Conservation (phyloP, 2,329 filamentous ascomycete species). For the Leptographium procerum region DNA sequence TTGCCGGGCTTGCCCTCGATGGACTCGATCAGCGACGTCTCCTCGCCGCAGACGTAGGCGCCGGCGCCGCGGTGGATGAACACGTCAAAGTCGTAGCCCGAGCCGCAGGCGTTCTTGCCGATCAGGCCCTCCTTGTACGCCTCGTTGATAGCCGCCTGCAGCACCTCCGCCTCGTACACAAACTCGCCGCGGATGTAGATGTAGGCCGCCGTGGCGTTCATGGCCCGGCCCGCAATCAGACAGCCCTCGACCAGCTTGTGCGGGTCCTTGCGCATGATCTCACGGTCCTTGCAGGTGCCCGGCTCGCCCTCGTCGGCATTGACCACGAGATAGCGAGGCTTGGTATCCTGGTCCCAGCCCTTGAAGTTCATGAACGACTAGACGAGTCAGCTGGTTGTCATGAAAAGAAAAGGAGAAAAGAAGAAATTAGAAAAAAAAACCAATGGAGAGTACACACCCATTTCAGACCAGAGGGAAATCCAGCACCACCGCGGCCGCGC, state of each 20-base stretch:
- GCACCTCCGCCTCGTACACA: conserved; percentile 84
- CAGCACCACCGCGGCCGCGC: conserved; percentile 89
- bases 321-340: conserved; percentile 92
- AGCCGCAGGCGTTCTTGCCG: conserved; percentile 95
- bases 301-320: conserved; percentile 98
- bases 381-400: background rate
- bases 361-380: conserved; percentile 99
- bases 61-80: conserved; percentile 94
- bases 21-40: conserved; percentile 96
- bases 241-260: conserved; percentile 99
- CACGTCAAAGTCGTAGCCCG: conserved; percentile 96
- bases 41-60: conserved; percentile 96
- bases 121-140: conserved; percentile 91
- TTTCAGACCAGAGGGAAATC: conserved; percentile 97
- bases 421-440: background rate
- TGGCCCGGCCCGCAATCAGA: conserved; percentile 86
- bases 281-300: conserved; percentile 97
- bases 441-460: conserved; percentile 50
- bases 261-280: conserved; percentile 99
- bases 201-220: conserved; percentile 98
- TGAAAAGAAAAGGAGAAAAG: no score
- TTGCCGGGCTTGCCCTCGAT: conserved; percentile 98
- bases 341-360: conserved; percentile 95
- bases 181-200: conserved; percentile 99
- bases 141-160: conserved; percentile 94